Percentiles rank a stretch among this genome's conserved stretches.
Conservation (phyloP, 129 eudicot species). For the Erigeron canadensis region DNA sequence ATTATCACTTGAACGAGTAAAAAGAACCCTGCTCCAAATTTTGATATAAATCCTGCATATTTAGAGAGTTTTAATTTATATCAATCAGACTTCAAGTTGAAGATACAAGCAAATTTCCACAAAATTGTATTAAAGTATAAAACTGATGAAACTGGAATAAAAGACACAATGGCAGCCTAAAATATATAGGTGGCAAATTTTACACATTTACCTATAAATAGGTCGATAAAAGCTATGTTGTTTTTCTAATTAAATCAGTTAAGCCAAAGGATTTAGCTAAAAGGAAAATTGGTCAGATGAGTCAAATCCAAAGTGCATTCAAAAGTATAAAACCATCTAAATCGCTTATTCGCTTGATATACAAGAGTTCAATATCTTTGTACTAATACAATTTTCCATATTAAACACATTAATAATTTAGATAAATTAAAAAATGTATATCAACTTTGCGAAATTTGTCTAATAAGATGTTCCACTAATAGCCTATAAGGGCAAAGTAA, state of each 20-base stretch:
- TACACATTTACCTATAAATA: background rate
- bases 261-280: too few relatives aligned
- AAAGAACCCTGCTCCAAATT: slow-evolving; percentile 91
- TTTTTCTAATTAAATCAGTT: too few relatives aligned
- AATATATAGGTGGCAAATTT: background rate
- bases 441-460: too few relatives aligned
- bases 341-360: background rate
- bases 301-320: background rate
- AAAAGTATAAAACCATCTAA: background rate
- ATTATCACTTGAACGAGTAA: slow-evolving; percentile 86
- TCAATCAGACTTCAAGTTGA: background rate
- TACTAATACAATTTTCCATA: background rate
- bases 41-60: slow-evolving; percentile 76
- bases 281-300: too few relatives aligned
- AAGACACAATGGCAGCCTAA: background rate
- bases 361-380: background rate
- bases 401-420: background rate
- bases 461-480: background rate
- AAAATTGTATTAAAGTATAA: background rate
- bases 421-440: background rate
- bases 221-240: too few relatives aligned
- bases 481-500: background rate
- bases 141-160: slow-evolving; percentile 6
- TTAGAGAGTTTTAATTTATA: slow-evolving; percentile 8
- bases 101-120: background rate